phyloP scores from a whole-genome alignment of 2,329 filamentous ascomycete genomes.

The Bretziella fagacearum region DNA sequence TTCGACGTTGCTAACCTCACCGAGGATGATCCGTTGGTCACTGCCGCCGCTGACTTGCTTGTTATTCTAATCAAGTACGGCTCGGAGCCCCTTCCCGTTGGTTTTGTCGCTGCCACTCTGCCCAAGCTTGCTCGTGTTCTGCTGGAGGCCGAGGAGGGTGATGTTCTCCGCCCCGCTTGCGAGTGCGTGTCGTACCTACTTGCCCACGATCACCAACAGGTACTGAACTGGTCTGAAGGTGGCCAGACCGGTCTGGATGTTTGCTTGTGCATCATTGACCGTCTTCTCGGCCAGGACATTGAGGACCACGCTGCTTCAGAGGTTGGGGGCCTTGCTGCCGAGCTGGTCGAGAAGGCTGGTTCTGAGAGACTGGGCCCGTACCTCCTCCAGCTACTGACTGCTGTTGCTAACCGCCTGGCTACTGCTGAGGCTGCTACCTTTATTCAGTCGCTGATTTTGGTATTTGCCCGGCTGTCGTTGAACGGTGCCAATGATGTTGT shows the following conservation, averaged over 20 bases:
- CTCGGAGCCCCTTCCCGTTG: slow-evolving; percentile 66
- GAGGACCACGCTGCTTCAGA: slow-evolving; percentile 92
- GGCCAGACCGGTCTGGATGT: slow-evolving; percentile 76
- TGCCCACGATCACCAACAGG: slow-evolving; percentile 73
- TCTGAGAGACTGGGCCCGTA: slow-evolving; percentile 81
- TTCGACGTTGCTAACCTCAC: slow-evolving; percentile 80
- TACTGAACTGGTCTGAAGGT: slow-evolving; percentile 65
- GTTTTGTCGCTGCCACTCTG: slow-evolving; percentile 70
- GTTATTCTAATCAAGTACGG: slow-evolving; percentile 67
- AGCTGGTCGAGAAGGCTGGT: slow-evolving; percentile 89
- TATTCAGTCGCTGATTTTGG: slow-evolving; percentile 88
- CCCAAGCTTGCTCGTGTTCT: slow-evolving; percentile 74
- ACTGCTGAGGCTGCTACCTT: slow-evolving; percentile 73
- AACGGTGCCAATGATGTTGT: slow-evolving; percentile 77
- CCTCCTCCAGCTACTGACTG: slow-evolving; percentile 70
- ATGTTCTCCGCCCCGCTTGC: slow-evolving; percentile 72
- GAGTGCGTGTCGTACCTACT: slow-evolving; percentile 80
- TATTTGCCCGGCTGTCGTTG: slow-evolving; percentile 81
- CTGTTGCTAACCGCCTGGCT: slow-evolving; percentile 70
- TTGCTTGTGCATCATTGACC: slow-evolving; percentile 79
- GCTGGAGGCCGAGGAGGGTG: slow-evolving; percentile 69
- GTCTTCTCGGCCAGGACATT: slow-evolving; percentile 65
- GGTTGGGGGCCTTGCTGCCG: slow-evolving; percentile 82
- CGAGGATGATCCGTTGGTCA: slow-evolving; percentile 68
- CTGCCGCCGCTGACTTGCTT: slow-evolving; percentile 71